Evolutionary conservation across 148 eudicot species (phyloP).

Genomic region (Fallopia convolvulus): DNA sequence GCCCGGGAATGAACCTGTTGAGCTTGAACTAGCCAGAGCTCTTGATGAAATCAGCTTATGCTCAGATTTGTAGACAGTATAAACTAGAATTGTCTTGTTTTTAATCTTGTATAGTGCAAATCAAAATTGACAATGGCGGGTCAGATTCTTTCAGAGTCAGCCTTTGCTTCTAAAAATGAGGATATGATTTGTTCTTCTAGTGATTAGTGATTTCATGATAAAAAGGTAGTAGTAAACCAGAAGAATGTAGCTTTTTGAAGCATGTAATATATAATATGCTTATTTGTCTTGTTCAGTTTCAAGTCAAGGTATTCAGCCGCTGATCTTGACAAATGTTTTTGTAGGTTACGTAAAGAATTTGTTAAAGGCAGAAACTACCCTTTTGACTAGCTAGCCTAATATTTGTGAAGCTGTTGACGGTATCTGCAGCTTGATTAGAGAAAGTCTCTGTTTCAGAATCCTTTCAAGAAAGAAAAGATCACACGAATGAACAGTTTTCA

Average conservation of each 20-base stretch:
- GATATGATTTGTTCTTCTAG: background rate
- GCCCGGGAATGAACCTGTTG: conserved; percentile 10
- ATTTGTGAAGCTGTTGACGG: background rate
- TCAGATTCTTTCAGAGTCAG: background rate
- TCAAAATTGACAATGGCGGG: conserved; percentile 1
- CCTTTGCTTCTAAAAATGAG: too few relatives aligned
- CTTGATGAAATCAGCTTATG: conserved; percentile 33
- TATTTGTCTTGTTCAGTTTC: background rate
- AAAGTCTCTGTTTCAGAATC: background rate
- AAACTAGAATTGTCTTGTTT: background rate
- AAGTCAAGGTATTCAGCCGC: conserved; percentile 5
- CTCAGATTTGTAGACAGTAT: conserved; percentile 21
- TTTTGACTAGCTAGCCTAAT: background rate
- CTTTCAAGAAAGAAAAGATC: background rate
- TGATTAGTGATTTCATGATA: background rate
- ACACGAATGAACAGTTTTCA: background rate
- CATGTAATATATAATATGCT: background rate
- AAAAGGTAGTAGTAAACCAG: background rate
- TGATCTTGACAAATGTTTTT: conserved; percentile 5
- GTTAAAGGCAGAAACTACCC: background rate
- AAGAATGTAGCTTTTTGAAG: conserved; percentile 1
- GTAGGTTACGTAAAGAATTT: conserved; percentile 1
- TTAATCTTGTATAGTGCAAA: background rate
- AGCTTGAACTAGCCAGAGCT: conserved; percentile 23
- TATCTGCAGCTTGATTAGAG: background rate